Evolutionary conservation across 1,139 yeast genomes (phyloP).

Genomic region (Barnettozyma hawaiiensis): DNA sequence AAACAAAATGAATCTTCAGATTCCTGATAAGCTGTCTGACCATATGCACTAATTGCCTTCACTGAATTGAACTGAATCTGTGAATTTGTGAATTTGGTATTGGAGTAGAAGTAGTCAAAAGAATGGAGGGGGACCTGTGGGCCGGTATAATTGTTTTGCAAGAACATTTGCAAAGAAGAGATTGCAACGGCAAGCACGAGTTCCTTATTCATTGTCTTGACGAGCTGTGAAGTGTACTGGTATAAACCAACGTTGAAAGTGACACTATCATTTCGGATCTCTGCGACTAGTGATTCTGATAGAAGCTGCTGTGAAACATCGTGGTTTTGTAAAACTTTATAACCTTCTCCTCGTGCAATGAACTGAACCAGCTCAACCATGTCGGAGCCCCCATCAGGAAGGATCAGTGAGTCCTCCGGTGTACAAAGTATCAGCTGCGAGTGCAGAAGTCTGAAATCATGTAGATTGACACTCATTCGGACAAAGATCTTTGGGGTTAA

Average conservation of each 20-base stretch:
- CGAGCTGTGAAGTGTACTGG: not conserved
- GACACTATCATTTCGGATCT: slow-evolving; percentile 2
- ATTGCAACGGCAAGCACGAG: slow-evolving; percentile 37
- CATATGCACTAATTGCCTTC: slow-evolving; percentile 45
- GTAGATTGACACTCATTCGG: slow-evolving; percentile 2
- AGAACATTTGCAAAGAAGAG: slow-evolving; percentile 58
- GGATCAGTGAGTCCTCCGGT: slow-evolving; percentile 7
- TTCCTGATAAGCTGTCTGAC: slow-evolving; percentile 60
- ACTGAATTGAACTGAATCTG: slow-evolving; percentile 25
- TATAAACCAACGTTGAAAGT: slow-evolving; percentile 7
- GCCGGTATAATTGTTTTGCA: slow-evolving; percentile 81
- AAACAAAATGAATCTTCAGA: slow-evolving; percentile 50
- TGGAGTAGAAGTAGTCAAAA: slow-evolving; percentile 25
- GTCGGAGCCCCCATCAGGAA: slow-evolving; percentile 7
- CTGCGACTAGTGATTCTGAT: not conserved
- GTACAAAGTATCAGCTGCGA: slow-evolving; percentile 13
- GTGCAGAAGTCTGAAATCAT: slow-evolving; percentile 10
- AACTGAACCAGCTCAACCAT: slow-evolving; percentile 5
- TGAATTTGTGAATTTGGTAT: slow-evolving; percentile 15
- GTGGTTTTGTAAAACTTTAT: slow-evolving; percentile 13
- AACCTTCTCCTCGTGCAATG: slow-evolving; percentile 17
- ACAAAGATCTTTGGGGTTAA: not conserved
- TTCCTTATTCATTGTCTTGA: slow-evolving; percentile 4
- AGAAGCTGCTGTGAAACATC: slow-evolving; percentile 3
- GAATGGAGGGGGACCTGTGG: slow-evolving; percentile 49